Evolutionary conservation across 257 asterid species (phyloP), one percentile per base, ranked within the genome.

Genomic region (Mentha longifolia): DNA sequence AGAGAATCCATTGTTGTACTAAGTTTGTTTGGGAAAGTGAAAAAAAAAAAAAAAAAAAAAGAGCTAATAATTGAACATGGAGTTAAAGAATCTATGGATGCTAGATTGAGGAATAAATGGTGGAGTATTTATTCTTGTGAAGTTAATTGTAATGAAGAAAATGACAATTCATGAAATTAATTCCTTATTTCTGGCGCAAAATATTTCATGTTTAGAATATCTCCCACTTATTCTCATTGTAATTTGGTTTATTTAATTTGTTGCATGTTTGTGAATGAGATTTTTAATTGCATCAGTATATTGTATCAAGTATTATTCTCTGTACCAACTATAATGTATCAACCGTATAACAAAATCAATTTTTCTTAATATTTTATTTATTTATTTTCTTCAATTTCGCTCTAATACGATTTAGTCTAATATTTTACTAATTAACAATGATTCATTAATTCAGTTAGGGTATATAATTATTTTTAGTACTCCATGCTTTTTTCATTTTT

Each of bases 91-190:
- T 56, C 5, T 56, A 28, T 25, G 57, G 10, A 17, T 17, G 13
- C 28, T 16, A 2, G 2, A 16, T 6, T 50, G 16, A 22, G 9
- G 35, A 6, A 25, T 25, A 56, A 56, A 56, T 25, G 17, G 35
- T 9, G 35, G 60, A 54, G 62, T 56, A 56, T 56, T 56, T 56
- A 56, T 56, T 19, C 8, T 55, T 28, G 39, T 12, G 39, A 55
- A 51, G 28, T 16, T 17, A n/a, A n/a, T n/a, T 7, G 8, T 7
- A 16, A 0, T 11, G 9, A 11, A n/a, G 61, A 55, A 55, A 55
- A 25, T 25, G 61, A 55, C 61, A 22, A 55, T 55, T 55, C 61
- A 12, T 25, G 13, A 33, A 33, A 33, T 33, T 33, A 0, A 11
- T 22, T 55, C 61, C 9, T 55, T 6, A 12, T 55, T 55, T 55